A percentile compares a stretch with the other conserved stretches of the same genome.
phyloP scores from a whole-genome alignment of 108 stramenopile species.

The Nitzschia sp. region DNA sequence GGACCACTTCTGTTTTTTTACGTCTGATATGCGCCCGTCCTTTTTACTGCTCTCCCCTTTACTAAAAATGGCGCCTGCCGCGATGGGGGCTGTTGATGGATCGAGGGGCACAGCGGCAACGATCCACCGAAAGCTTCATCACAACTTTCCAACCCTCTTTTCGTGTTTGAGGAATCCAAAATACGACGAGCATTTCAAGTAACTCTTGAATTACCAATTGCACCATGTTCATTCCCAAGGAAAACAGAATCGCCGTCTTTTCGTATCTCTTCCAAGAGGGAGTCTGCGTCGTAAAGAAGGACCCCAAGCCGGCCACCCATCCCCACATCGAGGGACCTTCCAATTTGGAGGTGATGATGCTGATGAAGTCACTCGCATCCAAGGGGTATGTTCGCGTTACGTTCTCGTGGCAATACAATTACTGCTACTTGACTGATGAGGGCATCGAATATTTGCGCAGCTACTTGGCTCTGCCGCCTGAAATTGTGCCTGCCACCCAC shows the following conservation, averaged over 20 bases:
- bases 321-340: conserved; percentile 89
- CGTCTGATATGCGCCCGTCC: too few species aligned
- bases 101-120: too few species aligned
- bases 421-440: conserved; percentile 96
- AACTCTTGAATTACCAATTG: not conserved
- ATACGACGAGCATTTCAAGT: conserved; percentile 52
- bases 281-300: conserved; percentile 97
- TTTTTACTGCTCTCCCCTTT: too few species aligned
- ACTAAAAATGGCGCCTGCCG: too few species aligned
- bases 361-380: conserved; percentile 93
- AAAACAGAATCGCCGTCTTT: conserved; percentile 97
- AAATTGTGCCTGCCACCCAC: conserved; percentile 96
- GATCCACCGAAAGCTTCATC: too few species aligned
- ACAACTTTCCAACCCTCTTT: conserved; percentile 31
- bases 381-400: conserved; percentile 89
- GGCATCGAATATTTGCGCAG: conserved; percentile 96
- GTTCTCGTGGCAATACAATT: conserved; percentile 98
- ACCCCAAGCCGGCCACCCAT: conserved; percentile 87
- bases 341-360: conserved; percentile 93
- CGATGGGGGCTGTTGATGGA: too few species aligned
- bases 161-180: conserved; percentile 55
- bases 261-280: conserved; percentile 98
- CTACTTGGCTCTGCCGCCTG: conserved; percentile 92
- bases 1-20: too few species aligned
- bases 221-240: conserved; percentile 96